Conservation (phyloP, 106 monocot species). For the Iris macrosiphon region DNA sequence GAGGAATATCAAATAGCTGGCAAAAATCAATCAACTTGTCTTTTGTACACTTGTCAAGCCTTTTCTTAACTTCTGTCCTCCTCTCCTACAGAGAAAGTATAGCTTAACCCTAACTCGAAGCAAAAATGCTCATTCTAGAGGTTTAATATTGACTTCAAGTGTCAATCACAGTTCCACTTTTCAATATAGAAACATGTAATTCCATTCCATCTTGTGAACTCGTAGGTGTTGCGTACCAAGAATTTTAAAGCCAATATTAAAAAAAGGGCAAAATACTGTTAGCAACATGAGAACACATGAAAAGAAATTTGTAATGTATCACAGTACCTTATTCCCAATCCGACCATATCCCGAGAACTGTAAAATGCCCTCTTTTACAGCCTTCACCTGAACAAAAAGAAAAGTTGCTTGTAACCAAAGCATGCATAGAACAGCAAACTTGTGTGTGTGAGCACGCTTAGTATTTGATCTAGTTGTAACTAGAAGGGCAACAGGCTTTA, state of each 20-base stretch:
- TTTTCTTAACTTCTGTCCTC: constrained; percentile 37
- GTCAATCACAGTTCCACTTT: too few relatives aligned
- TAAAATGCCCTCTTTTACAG: constrained; percentile 57
- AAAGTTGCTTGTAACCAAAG: neutral
- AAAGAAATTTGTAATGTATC: neutral
- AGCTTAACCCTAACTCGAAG: too few relatives aligned
- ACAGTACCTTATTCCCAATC: constrained; percentile 54
- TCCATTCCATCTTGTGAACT: neutral
- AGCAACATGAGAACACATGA: neutral
- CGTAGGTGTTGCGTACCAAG: neutral
- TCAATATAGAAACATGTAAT: neutral
- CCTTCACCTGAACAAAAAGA: constrained; percentile 36
- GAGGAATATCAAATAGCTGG: constrained; percentile 44
- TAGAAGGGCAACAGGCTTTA: constrained; percentile 20
- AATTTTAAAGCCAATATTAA: neutral
- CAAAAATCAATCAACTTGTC: constrained; percentile 51
- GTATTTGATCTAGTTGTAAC: neutral
- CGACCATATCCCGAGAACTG: constrained; percentile 95
- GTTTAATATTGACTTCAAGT: neutral
- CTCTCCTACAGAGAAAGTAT: constrained; percentile 28
- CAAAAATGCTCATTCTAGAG: neutral
- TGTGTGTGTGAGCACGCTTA: neutral
- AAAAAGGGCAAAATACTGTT: neutral
- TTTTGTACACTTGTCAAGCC: constrained; percentile 49
- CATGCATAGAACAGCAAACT: neutral